Evolutionary conservation across 257 asterid genomes (phyloP), one percentile per base, ranked within the genome.

Genomic region (Petrea volubilis): DNA sequence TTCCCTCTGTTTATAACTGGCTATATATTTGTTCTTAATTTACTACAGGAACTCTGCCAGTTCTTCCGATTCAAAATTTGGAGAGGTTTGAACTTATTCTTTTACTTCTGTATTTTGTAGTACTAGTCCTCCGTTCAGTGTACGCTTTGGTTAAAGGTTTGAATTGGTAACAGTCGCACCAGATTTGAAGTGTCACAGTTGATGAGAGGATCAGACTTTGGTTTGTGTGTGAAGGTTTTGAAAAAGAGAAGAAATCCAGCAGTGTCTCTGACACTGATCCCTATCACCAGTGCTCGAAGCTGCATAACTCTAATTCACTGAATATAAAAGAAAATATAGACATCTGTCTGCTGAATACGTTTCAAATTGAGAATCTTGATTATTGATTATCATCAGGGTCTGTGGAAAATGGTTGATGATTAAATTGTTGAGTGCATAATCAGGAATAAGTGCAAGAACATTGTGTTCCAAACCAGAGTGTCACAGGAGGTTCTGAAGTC

Each of bases 41-140:
- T 57, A 58, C 61, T 47, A 41, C 91, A 86, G 96, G 89, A 88
- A 70, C 55, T 52, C 90, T 44, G 51, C 83, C 58, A 85, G 88
- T 73, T 70, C 90, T 53, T 72, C 97, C 41, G 97, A 87, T 64
- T 44, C 92, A 51, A 92, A 90, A 80, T 95, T 95, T 34, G 99
- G 99, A 82, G 99, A 95, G 99, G 99, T 95, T 59, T 55, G 64
- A 60, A 58, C 56, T 44, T 73, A 23, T 78, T 59, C 57, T 60
- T 71, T 28, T 70, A 14, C 41, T 68, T 67, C 64, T 10, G 61
- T 29, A 56, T 34, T 38, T 57, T 70, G 36, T 60, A 73, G 63
- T 76, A 33, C 36, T 47, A 47, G 34, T 27, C 25, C 10, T 62
- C 67, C 75, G 9, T 60, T 36, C 29, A 72, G 53, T 29, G 34